These are phyloP conservation scores for Solanum bukasovii DNA, from an alignment of 257 asterid genomes.

Conservation along the genomic window DNA sequence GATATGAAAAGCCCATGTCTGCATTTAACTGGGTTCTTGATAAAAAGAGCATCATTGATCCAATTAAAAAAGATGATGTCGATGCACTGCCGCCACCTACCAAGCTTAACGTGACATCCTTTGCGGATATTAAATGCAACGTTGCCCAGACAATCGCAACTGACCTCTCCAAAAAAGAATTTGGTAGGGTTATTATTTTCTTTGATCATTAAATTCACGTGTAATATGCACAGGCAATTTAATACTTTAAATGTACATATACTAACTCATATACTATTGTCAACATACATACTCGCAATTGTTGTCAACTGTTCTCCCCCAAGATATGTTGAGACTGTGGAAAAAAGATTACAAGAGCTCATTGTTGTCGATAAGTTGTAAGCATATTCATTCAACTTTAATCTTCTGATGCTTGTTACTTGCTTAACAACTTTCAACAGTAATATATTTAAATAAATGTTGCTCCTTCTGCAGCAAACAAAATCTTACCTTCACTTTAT, in stretches of 20 bases:
- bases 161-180: neutral
- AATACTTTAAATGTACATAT: too few species aligned
- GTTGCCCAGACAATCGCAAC: neutral
- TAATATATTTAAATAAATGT: too few species aligned
- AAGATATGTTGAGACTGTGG: neutral
- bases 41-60: neutral
- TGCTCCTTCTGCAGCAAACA: too few species aligned
- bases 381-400: too few species aligned
- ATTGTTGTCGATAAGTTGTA: too few species aligned
- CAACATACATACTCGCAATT: neutral
- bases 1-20: neutral
- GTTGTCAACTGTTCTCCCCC: neutral
- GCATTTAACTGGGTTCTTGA: neutral
- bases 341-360: too few species aligned
- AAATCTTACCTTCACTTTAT: too few species aligned
- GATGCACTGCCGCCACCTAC: neutral
- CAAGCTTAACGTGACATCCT: neutral
- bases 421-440: too few species aligned
- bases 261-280: neutral
- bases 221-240: accelerated
- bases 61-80: neutral
- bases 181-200: neutral
- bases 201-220: neutral
- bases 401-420: accelerated
- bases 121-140: neutral